These are phyloP conservation scores for Erodium chrysanthum DNA, from an alignment of 441 rosid genomes.

Conservation along the genomic window DNA sequence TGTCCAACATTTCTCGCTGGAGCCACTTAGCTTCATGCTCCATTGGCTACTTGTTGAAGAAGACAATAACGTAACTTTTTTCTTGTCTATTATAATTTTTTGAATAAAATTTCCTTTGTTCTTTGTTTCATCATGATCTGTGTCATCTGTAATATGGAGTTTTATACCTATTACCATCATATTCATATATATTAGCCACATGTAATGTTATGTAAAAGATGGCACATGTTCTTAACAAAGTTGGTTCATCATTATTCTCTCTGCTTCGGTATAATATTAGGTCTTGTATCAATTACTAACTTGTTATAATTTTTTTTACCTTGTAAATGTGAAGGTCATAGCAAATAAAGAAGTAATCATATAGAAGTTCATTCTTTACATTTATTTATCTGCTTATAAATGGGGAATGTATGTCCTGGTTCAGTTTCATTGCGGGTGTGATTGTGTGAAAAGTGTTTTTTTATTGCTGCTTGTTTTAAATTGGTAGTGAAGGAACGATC, in stretches of 20 bases:
- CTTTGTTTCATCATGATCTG: background rate
- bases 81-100: background rate
- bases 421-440: background rate
- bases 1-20: conserved; percentile 63
- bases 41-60: conserved; percentile 39
- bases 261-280: no score
- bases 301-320: no score
- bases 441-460: background rate
- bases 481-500: background rate
- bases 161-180: no score
- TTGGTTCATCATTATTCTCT: no score
- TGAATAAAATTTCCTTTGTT: background rate
- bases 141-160: background rate
- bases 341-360: no score
- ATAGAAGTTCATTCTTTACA: no score
- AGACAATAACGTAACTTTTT: conserved; percentile 37
- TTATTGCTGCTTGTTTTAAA: background rate
- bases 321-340: no score
- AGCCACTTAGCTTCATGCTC: conserved; percentile 58
- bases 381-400: no score
- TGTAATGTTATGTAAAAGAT: no score
- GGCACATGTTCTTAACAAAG: no score
- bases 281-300: no score
- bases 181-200: no score
- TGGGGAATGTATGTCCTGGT: background rate